Conservation (phyloP, 352 stramenopile species). For the Globisporangium nodosum region DNA sequence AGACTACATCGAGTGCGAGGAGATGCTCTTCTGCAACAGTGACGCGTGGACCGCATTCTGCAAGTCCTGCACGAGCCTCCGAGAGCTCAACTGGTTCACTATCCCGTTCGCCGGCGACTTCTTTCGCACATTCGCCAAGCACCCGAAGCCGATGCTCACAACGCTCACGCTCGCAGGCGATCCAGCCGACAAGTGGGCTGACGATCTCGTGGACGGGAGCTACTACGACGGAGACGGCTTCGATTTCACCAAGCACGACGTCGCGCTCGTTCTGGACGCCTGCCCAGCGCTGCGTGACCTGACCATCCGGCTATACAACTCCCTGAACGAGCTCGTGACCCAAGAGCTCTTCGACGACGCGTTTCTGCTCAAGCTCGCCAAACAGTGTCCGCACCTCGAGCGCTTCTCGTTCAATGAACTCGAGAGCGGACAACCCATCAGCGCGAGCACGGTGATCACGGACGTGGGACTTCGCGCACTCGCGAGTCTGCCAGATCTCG, state of each 20-base stretch:
- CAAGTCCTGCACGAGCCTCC: conserved; percentile 5
- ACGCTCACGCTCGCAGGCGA: conserved; percentile 13
- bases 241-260: conserved; percentile 10
- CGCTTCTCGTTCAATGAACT: conserved; percentile 10
- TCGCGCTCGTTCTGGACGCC: conserved; percentile 5
- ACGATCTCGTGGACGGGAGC: conserved; percentile 4
- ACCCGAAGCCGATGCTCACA: conserved; percentile 6
- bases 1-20: conserved; percentile 11
- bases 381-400: conserved; percentile 6
- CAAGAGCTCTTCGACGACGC: conserved; percentile 13
- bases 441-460: conserved; percentile 6
- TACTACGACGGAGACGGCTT: conserved; percentile 10
- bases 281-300: conserved; percentile 6
- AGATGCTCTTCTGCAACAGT: conserved; percentile 15
- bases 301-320: conserved; percentile 11
- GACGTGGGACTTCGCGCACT: conserved; percentile 8
- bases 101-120: conserved; percentile 12
- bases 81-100: conserved; percentile 16
- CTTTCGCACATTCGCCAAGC: conserved; percentile 4
- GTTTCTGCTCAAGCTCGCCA: conserved; percentile 6
- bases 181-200: conserved; percentile 12
- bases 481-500: conserved; percentile 5
- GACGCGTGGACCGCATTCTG: conserved; percentile 9
- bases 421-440: conserved; percentile 13
- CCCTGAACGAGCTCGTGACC: conserved; percentile 10